Base-by-base conservation (phyloP, 371 early-diverging fungal genomes). In the Mortierella sp. region DNA sequence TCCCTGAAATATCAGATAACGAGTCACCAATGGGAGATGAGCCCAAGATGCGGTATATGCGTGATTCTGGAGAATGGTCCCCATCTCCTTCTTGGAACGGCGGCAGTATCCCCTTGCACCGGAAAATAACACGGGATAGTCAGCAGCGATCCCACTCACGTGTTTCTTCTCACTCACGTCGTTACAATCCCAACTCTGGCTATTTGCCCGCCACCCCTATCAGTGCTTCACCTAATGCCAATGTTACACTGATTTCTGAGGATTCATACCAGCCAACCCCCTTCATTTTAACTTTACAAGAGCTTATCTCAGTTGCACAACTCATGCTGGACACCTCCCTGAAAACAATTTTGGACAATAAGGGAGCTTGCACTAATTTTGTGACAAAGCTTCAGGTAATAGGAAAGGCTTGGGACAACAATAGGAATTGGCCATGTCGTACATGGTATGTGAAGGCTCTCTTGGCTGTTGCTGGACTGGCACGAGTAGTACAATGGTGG, bases 401-500 rank as follows among this genome's bases (percentile, higher is more conserved):
- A 36, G 90, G 89, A 6, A 64, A 58, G 9, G 76, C 83, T 32
- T 89, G 90, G 89, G 89, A 89, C 50, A 48, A 77, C 8, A 86
- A 90, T 58, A 82, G 83, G 7, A 85, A 89, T 45, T 90, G 91
- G 89, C 91, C 90, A 0, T 89, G 90, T 32, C 82, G 86, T 16
- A 85, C 86, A 40, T 89, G 87, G 87, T 88, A 89, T 72, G 87
- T 90, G 2, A 77, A 86, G 36, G 84, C 89, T 0, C 73, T 91
- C 5, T 60, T 91, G 19, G 84, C 89, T 10, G 87, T 89, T 52
- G 90, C 89, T 6, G 91, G 89, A 0, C 67, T 89, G 21, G 89
- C 89, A 47, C 86, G 90, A 32, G 88, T 91, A 0, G 77, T 91
- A 24, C 88, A 89, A 69, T 91, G 89, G 89, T 90, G 90, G 89